Conservation (phyloP, 2,329 filamentous ascomycete species). For the Trichophyton simii region DNA sequence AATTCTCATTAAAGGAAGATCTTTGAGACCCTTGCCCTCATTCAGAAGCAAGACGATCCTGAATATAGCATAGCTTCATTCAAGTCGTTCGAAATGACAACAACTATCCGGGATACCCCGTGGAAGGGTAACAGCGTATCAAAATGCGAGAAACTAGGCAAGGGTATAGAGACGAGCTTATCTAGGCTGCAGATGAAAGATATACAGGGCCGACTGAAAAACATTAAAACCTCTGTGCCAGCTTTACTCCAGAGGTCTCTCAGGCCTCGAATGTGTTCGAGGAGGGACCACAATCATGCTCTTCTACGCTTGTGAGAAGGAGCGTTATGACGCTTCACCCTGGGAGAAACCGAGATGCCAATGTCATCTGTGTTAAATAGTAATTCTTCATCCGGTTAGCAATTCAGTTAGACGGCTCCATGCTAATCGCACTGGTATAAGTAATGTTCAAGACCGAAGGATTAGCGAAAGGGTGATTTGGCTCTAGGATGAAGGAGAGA, state of each 20-base stretch:
- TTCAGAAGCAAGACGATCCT: background rate
- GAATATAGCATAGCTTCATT: conserved; percentile 6
- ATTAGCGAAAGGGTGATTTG: background rate
- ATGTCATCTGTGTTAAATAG: background rate
- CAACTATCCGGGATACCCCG: conserved; percentile 19
- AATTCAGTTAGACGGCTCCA: background rate
- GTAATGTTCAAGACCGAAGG: background rate
- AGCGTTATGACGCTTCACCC: too few relatives aligned
- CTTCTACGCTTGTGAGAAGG: too few relatives aligned
- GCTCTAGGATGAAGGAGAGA: background rate
- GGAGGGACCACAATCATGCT: too few relatives aligned
- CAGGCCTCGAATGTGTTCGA: background rate
- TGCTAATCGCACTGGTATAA: background rate
- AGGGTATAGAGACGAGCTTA: conserved; percentile 22
- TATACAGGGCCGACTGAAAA: background rate
- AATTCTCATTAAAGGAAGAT: too few relatives aligned
- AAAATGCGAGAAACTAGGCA: conserved; percentile 31
- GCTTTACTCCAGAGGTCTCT: background rate
- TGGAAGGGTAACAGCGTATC: conserved; percentile 24
- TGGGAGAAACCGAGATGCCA: background rate
- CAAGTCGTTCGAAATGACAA: conserved; percentile 14
- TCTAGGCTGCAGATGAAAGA: conserved; percentile 2
- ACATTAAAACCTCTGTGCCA: background rate
- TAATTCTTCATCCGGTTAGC: background rate
- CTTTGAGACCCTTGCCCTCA: background rate